Conservation (phyloP, 306 rosid genomes). For the Citrullus amarus region DNA sequence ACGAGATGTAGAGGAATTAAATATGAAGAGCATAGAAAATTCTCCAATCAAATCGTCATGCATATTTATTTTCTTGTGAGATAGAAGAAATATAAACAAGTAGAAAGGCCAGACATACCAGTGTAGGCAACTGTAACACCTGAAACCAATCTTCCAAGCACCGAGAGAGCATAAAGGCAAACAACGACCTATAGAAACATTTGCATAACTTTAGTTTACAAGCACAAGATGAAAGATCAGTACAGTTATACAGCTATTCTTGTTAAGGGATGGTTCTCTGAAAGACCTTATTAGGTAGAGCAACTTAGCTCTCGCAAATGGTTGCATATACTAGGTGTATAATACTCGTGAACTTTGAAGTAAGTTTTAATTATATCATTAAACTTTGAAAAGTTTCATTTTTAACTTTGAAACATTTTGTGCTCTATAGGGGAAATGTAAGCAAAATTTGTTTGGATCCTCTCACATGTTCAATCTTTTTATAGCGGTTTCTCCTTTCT, state of each 20-base stretch:
- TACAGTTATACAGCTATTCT: background rate
- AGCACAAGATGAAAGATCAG: background rate
- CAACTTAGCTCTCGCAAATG: background rate
- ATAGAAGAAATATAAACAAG: background rate
- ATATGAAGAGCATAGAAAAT: background rate
- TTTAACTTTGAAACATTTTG: too few species aligned
- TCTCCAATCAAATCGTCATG: background rate
- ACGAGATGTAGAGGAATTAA: background rate
- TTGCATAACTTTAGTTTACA: background rate
- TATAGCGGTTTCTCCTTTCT: background rate
- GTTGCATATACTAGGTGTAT: too few species aligned
- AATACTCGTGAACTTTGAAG: too few species aligned
- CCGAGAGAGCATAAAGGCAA: conserved; percentile 56
- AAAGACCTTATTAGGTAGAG: background rate
- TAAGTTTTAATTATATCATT: too few species aligned
- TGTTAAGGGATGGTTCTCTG: background rate
- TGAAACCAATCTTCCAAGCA: conserved; percentile 67
- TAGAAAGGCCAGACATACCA: conserved; percentile 34
- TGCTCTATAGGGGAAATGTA: background rate
- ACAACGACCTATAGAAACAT: conserved; percentile 45
- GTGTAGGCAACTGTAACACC: conserved; percentile 81
- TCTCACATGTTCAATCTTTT: conserved; percentile 1
- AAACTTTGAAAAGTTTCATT: too few species aligned
- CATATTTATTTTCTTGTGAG: background rate
- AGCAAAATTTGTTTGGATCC: background rate